A percentile compares a stretch with the other conserved stretches of the same genome.
These are phyloP conservation scores for Mrakia blollopis DNA, from an alignment of 768 basidiomycete genomes.

Conservation along the genomic window DNA sequence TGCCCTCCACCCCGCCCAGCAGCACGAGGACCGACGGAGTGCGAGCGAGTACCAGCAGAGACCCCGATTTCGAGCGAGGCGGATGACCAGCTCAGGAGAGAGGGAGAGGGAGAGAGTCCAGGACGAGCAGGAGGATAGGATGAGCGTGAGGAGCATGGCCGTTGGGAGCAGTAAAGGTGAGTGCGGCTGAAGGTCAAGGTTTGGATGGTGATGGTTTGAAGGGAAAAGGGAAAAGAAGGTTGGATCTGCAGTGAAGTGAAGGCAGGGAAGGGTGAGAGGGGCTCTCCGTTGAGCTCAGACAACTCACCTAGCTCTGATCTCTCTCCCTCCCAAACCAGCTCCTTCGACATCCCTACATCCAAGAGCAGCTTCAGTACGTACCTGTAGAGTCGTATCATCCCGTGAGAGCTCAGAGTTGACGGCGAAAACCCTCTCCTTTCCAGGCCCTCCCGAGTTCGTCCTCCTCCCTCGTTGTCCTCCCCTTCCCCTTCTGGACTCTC, in stretches of 20 bases:
- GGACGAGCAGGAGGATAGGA: neutral
- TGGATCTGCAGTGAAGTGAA: neutral
- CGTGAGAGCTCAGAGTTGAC: neutral
- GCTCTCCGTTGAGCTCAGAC: neutral
- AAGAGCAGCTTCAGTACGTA: neutral
- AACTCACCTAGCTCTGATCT: neutral
- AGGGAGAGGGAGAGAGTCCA: neutral
- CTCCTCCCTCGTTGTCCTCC: neutral
- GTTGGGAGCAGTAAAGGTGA: neutral
- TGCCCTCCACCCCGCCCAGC: neutral
- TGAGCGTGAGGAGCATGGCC: neutral
- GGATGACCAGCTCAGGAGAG: neutral
- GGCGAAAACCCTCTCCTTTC: neutral
- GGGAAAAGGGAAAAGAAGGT: neutral
- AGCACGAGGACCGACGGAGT: neutral
- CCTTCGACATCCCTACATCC: neutral
- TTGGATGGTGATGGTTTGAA: neutral
- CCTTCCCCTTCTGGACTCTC: neutral
- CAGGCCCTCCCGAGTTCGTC: neutral
- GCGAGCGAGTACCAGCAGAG: no score
- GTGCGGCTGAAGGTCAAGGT: no score
- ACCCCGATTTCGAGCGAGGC: neutral
- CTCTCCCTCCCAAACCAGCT: neutral
- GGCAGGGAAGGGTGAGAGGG: neutral
- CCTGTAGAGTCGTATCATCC: neutral